Evolutionary conservation across 2,329 filamentous ascomycete species (phyloP).

Genomic region (Thielaviopsis euricoi): DNA sequence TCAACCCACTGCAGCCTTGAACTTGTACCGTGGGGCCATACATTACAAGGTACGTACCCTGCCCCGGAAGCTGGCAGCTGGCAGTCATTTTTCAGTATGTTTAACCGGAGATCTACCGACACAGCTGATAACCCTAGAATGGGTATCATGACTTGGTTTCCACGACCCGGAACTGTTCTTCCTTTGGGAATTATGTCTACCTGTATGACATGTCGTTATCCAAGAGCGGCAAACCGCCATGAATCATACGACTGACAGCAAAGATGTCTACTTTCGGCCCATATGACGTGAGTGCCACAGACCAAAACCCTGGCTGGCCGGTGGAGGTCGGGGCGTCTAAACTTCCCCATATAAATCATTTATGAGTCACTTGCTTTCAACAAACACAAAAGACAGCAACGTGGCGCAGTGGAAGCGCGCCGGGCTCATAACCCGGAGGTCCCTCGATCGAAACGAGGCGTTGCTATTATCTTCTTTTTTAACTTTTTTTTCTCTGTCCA

Average conservation of each 20-base stretch:
- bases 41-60: neutral
- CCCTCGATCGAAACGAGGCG: slow-evolving; percentile 12
- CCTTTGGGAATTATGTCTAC: neutral
- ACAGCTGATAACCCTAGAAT: neutral
- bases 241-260: too few species aligned
- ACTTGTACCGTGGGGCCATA: neutral
- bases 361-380: neutral
- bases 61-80: neutral
- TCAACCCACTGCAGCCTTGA: slow-evolving; percentile 12
- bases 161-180: neutral
- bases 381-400: slow-evolving; percentile 3
- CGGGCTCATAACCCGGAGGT: slow-evolving; percentile 13
- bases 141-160: neutral
- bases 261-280: too few species aligned
- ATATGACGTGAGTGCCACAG: too few species aligned
- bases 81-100: neutral
- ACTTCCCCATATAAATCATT: neutral
- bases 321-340: neutral
- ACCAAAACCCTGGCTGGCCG: too few species aligned
- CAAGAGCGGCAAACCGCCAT: neutral
- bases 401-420: slow-evolving; percentile 13
- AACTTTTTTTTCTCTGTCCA: neutral
- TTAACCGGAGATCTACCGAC: neutral
- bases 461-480: slow-evolving; percentile 4
- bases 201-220: neutral